Evolutionary conservation across 495 filamentous ascomycete species (phyloP), one percentile per base, ranked within the genome.

Genomic region (Penicillium psychrofluorescens): DNA sequence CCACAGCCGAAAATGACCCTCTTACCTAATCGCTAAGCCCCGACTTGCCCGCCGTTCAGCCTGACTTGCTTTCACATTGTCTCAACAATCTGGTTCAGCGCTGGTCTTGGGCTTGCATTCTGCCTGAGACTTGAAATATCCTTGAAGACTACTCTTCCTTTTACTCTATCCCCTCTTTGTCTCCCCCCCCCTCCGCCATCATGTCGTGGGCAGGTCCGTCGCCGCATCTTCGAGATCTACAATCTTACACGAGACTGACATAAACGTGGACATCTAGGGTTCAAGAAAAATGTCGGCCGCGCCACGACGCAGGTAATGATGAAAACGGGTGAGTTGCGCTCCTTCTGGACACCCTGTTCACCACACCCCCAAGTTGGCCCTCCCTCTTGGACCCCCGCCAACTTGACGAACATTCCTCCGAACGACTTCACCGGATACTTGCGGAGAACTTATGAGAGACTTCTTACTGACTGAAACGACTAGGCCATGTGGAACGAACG

Each of bases 281-380:
- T 98, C 71, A 97, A 96, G 78, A 97, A 96, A 64, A 94, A 91
- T 78, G 89, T 95, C 74, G 92, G 92, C 73, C 88, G 92, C 66
- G 91, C 92, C 48, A 95, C 90, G 66, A 96, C 94, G 63, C 91
- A 95, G 83, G 91, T 96, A 43, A 96, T 98, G 90, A 97, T 98
- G 92, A 98, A 96, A 76, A 90, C 92, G 13, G 88, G 84, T 88
- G 59, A 50, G 72, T 57, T 13, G 39, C 35, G 22, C 31, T 37
- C 6, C 22, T 22, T 6, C 22, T 22, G 22, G 22, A 22, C 22
- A 22, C 22, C 22, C 22, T 22, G 22, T 22, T 22, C 22, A 22
- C 4, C 22, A 22, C 22, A 3, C 2, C 22, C 22, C 4, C 22
- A 22, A 22, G 22, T 22, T 22, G 22, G 22, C 22, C 22, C 22